Conservation (phyloP, 2,329 filamentous ascomycete species). For the Aspergillus terreus region DNA sequence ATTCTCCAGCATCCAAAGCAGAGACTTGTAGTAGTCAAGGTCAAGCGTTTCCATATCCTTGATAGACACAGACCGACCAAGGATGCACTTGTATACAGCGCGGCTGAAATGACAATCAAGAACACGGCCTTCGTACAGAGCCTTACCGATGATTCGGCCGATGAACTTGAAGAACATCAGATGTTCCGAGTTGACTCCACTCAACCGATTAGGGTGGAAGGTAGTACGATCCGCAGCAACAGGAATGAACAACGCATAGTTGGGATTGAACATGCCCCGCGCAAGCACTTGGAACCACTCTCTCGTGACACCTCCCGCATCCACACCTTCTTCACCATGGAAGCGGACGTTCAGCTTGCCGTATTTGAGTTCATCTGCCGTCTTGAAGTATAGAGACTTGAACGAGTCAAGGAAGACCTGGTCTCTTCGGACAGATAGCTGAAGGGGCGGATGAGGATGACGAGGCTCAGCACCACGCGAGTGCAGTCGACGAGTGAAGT, state of each 20-base stretch:
- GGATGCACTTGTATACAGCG: slow-evolving; percentile 95
- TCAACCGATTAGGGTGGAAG: slow-evolving; percentile 96
- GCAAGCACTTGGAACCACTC: slow-evolving; percentile 99
- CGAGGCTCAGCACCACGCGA: slow-evolving; percentile 66
- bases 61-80: slow-evolving; percentile 90
- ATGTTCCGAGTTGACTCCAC: slow-evolving; percentile 91
- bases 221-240: slow-evolving; percentile 97
- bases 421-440: slow-evolving; percentile 85
- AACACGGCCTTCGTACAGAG: slow-evolving; percentile 90
- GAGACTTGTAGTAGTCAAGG: slow-evolving; percentile 96
- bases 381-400: slow-evolving; percentile 97
- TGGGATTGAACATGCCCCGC: slow-evolving; percentile 97
- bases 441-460: slow-evolving; percentile 70
- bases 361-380: slow-evolving; percentile 95
- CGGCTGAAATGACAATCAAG: slow-evolving; percentile 98
- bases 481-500: slow-evolving; percentile 93
- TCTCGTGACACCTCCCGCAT: slow-evolving; percentile 93
- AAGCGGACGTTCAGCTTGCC: slow-evolving; percentile 98
- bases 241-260: slow-evolving; percentile 93
- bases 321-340: slow-evolving; percentile 94
- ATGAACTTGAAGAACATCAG: slow-evolving; percentile 99
- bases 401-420: slow-evolving; percentile 98
- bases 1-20: slow-evolving; percentile 97
- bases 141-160: slow-evolving; percentile 95
- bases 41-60: slow-evolving; percentile 99